Evolutionary conservation across 306 rosid species (phyloP).

Genomic region (Acacia confusa): DNA sequence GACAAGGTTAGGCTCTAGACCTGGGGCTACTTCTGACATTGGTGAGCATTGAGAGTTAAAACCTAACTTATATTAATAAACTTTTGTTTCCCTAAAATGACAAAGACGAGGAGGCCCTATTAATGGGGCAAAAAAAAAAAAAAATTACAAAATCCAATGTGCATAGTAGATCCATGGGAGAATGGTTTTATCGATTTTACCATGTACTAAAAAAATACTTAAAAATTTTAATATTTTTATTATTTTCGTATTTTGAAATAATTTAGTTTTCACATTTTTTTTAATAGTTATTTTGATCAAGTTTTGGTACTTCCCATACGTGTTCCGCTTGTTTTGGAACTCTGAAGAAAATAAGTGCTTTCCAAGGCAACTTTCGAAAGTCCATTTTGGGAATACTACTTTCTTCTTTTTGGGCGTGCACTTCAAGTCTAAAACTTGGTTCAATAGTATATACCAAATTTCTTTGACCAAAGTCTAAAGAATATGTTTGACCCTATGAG

Average conservation of each 20-base stretch:
- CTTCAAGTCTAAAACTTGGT: background rate
- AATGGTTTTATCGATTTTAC: background rate
- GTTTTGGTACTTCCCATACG: background rate
- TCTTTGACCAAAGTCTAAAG: no score
- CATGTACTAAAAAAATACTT: background rate
- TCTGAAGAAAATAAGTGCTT: background rate
- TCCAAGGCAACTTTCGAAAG: background rate
- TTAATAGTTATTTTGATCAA: background rate
- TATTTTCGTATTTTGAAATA: background rate
- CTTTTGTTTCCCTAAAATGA: background rate
- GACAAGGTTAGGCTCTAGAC: background rate
- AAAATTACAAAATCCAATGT: background rate
- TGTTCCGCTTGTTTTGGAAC: background rate
- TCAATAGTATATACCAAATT: background rate
- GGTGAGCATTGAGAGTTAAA: background rate
- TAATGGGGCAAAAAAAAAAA: background rate
- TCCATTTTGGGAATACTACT: background rate
- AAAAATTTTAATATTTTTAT: background rate
- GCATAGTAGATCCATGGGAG: background rate
- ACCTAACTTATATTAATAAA: background rate
- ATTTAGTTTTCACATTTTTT: background rate
- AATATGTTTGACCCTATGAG: no score
- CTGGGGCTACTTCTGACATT: background rate
- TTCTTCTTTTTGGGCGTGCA: background rate
- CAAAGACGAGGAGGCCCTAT: background rate